Evolutionary conservation across 2,329 filamentous ascomycete genomes (phyloP).

Genomic region (Zymoseptoria crescenta): DNA sequence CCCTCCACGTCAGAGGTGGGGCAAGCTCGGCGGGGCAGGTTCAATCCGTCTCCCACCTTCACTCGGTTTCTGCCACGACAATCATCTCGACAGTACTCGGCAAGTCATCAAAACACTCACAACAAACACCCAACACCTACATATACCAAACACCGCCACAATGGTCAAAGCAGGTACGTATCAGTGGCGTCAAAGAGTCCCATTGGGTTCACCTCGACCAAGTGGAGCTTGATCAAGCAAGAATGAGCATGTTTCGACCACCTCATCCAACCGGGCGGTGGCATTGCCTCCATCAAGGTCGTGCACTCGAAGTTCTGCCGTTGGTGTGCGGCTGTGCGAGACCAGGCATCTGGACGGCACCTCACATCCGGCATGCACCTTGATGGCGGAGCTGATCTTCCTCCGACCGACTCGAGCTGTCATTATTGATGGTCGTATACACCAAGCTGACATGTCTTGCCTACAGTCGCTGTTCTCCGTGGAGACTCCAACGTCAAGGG

Average conservation of each 20-base stretch:
- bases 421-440: neutral
- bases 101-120: conserved; percentile 5
- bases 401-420: neutral
- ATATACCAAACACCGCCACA: conserved; percentile 53
- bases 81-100: conserved; percentile 1
- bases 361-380: neutral
- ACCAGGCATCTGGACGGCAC: neutral
- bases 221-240: conserved; percentile 31
- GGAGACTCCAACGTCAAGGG: conserved; percentile 95
- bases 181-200: conserved; percentile 3
- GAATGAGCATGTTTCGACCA: conserved; percentile 29
- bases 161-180: conserved; percentile 97
- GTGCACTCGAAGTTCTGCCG: neutral
- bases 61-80: neutral
- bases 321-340: conserved; percentile 3
- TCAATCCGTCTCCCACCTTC: neutral
- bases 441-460: conserved; percentile 9
- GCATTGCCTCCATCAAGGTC: conserved; percentile 18
- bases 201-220: conserved; percentile 17
- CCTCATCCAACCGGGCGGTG: conserved; percentile 11
- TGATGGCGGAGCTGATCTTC: conserved; percentile 1
- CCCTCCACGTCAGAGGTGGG: neutral
- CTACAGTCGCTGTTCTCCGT: conserved; percentile 83
- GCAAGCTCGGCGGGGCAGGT: neutral
- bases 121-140: conserved; percentile 14